These are phyloP conservation scores for Sporothrix sp. DNA, from an alignment of 2,329 filamentous ascomycete species.

Conservation along the genomic window DNA sequence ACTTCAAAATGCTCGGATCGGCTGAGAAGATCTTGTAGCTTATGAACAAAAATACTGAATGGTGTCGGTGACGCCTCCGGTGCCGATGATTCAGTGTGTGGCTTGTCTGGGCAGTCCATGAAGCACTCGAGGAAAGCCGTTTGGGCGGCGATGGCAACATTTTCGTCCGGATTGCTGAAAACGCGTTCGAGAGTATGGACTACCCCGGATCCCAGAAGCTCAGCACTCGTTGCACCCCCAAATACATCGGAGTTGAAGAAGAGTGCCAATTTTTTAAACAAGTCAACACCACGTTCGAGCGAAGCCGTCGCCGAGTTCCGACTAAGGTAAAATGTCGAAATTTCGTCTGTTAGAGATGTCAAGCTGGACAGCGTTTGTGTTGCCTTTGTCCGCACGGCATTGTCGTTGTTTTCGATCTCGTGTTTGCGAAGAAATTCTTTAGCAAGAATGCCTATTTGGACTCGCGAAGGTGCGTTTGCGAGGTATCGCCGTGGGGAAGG, in stretches of 20 bases:
- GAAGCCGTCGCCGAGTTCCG: slow-evolving; percentile 37
- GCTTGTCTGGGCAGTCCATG: slow-evolving; percentile 65
- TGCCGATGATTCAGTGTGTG: slow-evolving; percentile 53
- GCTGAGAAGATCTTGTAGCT: slow-evolving; percentile 91
- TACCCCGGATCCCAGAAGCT: slow-evolving; percentile 81
- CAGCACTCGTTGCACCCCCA: slow-evolving; percentile 90
- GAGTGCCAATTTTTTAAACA: slow-evolving; percentile 67
- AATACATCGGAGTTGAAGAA: slow-evolving; percentile 85
- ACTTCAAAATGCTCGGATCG: slow-evolving; percentile 97
- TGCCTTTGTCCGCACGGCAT: slow-evolving; percentile 69
- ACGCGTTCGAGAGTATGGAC: slow-evolving; percentile 75
- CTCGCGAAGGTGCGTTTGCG: slow-evolving; percentile 48
- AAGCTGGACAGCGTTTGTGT: slow-evolving; percentile 64
- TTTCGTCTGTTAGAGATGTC: slow-evolving; percentile 58
- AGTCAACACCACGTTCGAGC: slow-evolving; percentile 44
- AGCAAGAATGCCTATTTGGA: slow-evolving; percentile 65
- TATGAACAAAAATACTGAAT: slow-evolving; percentile 84
- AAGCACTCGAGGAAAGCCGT: slow-evolving; percentile 85
- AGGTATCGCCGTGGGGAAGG: slow-evolving; percentile 38
- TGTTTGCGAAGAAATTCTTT: slow-evolving; percentile 77
- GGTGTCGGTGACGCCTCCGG: slow-evolving; percentile 66
- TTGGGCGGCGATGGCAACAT: slow-evolving; percentile 56
- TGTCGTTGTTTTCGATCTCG: slow-evolving; percentile 63
- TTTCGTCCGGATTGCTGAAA: slow-evolving; percentile 62
- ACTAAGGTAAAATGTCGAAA: slow-evolving; percentile 60